These are phyloP conservation scores for Pythium rhizo-oryzae DNA, from an alignment of 352 stramenopile genomes.

Conservation along the genomic window DNA sequence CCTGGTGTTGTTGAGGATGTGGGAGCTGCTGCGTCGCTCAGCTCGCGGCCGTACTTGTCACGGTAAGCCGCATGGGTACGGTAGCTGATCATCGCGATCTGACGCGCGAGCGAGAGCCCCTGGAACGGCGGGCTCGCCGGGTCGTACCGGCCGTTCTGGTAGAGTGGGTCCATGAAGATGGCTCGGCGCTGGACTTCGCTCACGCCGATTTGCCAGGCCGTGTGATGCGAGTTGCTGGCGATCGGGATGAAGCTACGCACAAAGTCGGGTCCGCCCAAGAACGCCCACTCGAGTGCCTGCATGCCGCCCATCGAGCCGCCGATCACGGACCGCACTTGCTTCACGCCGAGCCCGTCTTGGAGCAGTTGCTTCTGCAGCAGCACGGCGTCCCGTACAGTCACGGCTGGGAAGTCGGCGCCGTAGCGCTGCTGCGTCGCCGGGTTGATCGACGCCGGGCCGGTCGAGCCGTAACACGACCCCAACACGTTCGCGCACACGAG, in stretches of 20 bases:
- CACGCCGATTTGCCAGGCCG: constrained; percentile 97
- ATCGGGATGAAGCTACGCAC: constrained; percentile 93
- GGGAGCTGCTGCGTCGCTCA: constrained; percentile 11
- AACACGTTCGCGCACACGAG: constrained; percentile 97
- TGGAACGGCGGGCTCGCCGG: constrained; percentile 55
- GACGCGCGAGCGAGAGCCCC: constrained; percentile 91
- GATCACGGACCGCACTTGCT: constrained; percentile 89
- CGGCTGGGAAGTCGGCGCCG: constrained; percentile 88
- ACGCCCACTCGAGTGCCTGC: constrained; percentile 97
- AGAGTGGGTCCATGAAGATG: constrained; percentile 96
- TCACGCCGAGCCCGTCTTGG: constrained; percentile 86
- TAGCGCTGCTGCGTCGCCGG: constrained; percentile 74
- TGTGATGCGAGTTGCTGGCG: constrained; percentile 93
- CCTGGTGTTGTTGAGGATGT: constrained; percentile 26
- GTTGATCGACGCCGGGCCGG: constrained; percentile 83
- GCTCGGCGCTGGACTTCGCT: constrained; percentile 95
- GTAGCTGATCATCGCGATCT: constrained; percentile 98
- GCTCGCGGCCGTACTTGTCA: constrained; percentile 92
- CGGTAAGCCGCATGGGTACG: constrained; percentile 91
- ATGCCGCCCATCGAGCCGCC: constrained; percentile 97
- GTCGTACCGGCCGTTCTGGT: constrained; percentile 82
- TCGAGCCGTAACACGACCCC: constrained; percentile 95
- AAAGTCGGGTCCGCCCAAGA: constrained; percentile 74
- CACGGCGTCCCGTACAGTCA: constrained; percentile 95
- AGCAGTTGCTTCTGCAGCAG: constrained; percentile 90